These are phyloP conservation scores for Vitis riparia DNA, from an alignment of 164 flowering plant species.

Conservation along the genomic window DNA sequence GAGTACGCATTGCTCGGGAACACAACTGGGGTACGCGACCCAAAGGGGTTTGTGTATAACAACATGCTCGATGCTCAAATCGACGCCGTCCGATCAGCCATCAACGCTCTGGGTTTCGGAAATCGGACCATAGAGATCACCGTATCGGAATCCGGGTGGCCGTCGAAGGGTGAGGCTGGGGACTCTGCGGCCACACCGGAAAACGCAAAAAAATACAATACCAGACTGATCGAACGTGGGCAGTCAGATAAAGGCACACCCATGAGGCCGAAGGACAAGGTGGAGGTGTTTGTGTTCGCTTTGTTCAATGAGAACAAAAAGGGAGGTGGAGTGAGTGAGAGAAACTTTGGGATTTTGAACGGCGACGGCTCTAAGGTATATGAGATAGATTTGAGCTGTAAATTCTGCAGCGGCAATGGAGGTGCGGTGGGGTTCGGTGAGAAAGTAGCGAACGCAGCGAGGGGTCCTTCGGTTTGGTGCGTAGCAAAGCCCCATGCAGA, in stretches of 20 bases:
- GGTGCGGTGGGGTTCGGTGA: conserved; percentile 33
- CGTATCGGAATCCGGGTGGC: conserved; percentile 79
- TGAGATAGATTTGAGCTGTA: conserved; percentile 61
- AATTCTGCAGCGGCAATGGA: conserved; percentile 43
- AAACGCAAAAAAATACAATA: conserved; percentile 58
- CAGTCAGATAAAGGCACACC: conserved; percentile 56
- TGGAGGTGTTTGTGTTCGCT: conserved; percentile 57
- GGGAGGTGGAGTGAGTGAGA: conserved; percentile 47
- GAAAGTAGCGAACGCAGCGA: conserved; percentile 15
- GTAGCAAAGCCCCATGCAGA: conserved; percentile 69
- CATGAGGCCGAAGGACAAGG: conserved; percentile 42
- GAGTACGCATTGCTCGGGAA: conserved; percentile 56
- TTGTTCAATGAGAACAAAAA: conserved; percentile 76
- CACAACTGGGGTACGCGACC: conserved; percentile 39
- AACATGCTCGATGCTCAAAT: conserved; percentile 77
- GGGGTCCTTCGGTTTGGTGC: conserved; percentile 74
- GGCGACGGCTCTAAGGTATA: conserved; percentile 61
- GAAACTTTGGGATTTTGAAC: conserved; percentile 64
- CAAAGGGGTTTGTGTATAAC: conserved; percentile 41
- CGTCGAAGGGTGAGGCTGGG: conserved; percentile 52
- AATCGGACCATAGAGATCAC: conserved; percentile 36
- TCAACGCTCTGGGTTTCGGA: conserved; percentile 44
- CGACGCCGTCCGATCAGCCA: conserved; percentile 60
- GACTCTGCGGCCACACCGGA: conserved; percentile 52
- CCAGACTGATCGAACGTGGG: conserved; percentile 43